phyloP scores from a whole-genome alignment of 23 red algal genomes.

The Agarophyton chilense region DNA sequence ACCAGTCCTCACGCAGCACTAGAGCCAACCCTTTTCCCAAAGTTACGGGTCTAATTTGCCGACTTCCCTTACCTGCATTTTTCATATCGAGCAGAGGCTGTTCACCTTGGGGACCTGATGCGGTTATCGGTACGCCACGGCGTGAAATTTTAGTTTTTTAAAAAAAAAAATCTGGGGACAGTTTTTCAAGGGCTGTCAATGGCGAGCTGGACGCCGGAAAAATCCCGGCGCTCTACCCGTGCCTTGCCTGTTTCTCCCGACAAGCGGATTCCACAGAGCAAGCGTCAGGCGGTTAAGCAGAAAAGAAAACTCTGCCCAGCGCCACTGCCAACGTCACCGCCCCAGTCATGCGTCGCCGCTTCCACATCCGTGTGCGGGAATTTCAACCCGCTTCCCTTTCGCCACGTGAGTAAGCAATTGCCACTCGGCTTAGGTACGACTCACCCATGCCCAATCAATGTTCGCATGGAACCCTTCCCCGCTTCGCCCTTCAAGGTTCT shows the following conservation, averaged over 20 bases:
- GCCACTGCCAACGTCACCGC: constrained; percentile 64
- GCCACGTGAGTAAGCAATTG: constrained; percentile 32
- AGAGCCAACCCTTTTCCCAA: constrained; percentile 18
- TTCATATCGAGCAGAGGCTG: constrained; percentile 19
- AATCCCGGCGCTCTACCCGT: constrained; percentile 62
- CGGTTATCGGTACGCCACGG: constrained; percentile 84
- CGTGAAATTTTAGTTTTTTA: not conserved
- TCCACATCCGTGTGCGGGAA: constrained; percentile 77
- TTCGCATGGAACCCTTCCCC: constrained; percentile 98
- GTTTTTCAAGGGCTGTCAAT: constrained; percentile 78
- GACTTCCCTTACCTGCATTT: constrained; percentile 20
- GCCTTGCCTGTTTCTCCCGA: constrained; percentile 74
- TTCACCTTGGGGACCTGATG: constrained; percentile 83
- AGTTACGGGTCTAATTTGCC: constrained; percentile 17
- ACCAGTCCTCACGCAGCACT: constrained; percentile 49
- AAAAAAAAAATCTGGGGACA: constrained; percentile 6
- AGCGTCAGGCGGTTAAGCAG: constrained; percentile 60
- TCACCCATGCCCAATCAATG: constrained; percentile 86
- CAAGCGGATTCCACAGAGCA: constrained; percentile 85
- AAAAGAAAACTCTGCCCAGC: constrained; percentile 75
- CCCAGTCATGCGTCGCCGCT: constrained; percentile 66
- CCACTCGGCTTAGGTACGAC: constrained; percentile 52
- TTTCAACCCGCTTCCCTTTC: constrained; percentile 92
- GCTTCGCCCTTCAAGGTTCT: constrained; percentile 98
- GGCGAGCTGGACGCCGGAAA: constrained; percentile 70